Evolutionary conservation across 148 eudicot species (phyloP).

Genomic region (Salicornia ramosissima): DNA sequence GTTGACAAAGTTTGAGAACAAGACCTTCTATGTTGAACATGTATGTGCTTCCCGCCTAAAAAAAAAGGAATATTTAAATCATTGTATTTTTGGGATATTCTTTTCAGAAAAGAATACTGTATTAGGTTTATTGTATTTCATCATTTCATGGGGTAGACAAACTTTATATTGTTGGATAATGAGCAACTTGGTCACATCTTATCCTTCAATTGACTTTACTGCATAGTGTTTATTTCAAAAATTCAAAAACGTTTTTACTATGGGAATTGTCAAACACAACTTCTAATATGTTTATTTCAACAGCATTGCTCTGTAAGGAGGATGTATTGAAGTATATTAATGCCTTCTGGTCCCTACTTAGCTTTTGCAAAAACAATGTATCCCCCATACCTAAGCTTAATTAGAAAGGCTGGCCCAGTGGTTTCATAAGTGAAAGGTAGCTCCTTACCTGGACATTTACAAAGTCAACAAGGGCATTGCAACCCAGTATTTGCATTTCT

Average conservation of each 20-base stretch:
- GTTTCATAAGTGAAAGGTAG: background rate
- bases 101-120: background rate
- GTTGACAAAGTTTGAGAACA: slow-evolving; percentile 75
- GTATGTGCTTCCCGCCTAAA: slow-evolving; percentile 65
- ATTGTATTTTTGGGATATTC: background rate
- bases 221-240: too few relatives aligned
- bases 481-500: slow-evolving; percentile 65
- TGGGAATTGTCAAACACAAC: background rate
- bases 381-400: background rate
- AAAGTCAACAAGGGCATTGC: slow-evolving; percentile 69
- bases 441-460: slow-evolving; percentile 63
- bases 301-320: background rate
- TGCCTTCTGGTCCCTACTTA: too few relatives aligned
- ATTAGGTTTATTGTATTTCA: background rate
- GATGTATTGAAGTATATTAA: too few relatives aligned
- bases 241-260: too few relatives aligned
- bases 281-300: background rate
- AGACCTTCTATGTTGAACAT: slow-evolving; percentile 90
- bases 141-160: background rate
- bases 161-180: background rate
- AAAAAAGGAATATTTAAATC: slow-evolving; percentile 20
- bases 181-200: background rate
- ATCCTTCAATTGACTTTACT: too few relatives aligned
- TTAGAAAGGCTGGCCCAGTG: background rate
- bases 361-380: background rate